These are phyloP conservation scores for Microstroma glucosiphilum DNA, from an alignment of 1,284 basidiomycete species.

Conservation along the genomic window DNA sequence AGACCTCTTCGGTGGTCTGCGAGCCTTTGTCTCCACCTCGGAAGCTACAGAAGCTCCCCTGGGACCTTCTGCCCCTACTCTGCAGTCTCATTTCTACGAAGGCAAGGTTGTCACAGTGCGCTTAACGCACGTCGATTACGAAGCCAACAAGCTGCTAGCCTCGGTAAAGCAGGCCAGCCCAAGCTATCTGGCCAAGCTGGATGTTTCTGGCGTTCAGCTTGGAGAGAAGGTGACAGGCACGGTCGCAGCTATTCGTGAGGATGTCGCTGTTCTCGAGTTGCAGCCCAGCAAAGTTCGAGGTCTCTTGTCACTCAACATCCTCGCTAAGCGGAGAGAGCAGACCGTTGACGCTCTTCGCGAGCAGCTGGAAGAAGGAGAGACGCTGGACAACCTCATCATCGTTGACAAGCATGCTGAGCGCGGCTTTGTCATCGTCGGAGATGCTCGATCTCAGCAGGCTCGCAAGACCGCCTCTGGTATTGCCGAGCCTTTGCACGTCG, in stretches of 20 bases:
- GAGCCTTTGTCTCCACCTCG: slow-evolving; percentile 64
- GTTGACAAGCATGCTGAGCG: slow-evolving; percentile 84
- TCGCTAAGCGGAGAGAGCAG: slow-evolving; percentile 72
- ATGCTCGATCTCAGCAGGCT: neutral
- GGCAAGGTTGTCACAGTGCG: slow-evolving; percentile 76
- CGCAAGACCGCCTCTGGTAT: neutral
- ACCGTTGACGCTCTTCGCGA: slow-evolving; percentile 66
- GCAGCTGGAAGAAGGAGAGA: slow-evolving; percentile 66
- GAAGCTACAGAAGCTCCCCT: slow-evolving; percentile 35
- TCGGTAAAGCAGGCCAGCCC: slow-evolving; percentile 73
- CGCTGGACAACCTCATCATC: slow-evolving; percentile 71
- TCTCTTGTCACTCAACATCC: slow-evolving; percentile 74
- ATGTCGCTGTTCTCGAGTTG: slow-evolving; percentile 42
- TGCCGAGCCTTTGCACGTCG: neutral
- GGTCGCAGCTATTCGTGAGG: slow-evolving; percentile 41
- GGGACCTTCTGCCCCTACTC: slow-evolving; percentile 57
- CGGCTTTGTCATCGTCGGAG: slow-evolving; percentile 65
- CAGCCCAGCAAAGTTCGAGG: slow-evolving; percentile 63
- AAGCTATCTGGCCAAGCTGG: slow-evolving; percentile 38
- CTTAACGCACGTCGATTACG: slow-evolving; percentile 66
- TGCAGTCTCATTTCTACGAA: slow-evolving; percentile 60
- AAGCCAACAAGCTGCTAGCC: slow-evolving; percentile 66
- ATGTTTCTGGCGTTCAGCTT: slow-evolving; percentile 39
- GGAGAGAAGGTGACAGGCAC: slow-evolving; percentile 43
- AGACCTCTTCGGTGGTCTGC: slow-evolving; percentile 68